phyloP scores from a whole-genome alignment of 1,284 basidiomycete genomes.

The Fereydounia khargensis region DNA sequence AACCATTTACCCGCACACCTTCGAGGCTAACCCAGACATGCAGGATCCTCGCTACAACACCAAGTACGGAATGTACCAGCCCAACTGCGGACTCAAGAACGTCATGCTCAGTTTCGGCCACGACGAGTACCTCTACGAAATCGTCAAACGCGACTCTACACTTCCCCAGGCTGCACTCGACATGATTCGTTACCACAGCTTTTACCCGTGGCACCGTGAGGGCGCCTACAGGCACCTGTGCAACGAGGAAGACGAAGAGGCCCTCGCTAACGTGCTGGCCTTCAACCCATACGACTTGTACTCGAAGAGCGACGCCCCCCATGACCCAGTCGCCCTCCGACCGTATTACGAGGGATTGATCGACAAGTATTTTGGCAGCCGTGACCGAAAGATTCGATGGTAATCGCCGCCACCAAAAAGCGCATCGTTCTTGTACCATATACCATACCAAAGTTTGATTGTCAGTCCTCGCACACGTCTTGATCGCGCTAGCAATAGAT shows the following conservation, averaged over 20 bases:
- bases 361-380: conserved; percentile 69
- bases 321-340: conserved; percentile 66
- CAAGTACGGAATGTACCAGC: conserved; percentile 78
- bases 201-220: conserved; percentile 69
- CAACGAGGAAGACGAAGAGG: conserved; percentile 16
- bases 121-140: conserved; percentile 62
- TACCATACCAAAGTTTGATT: too few species aligned
- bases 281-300: conserved; percentile 91
- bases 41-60: conserved; percentile 72
- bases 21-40: conserved; percentile 74
- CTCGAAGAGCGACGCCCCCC: conserved; percentile 76
- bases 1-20: conserved; percentile 72
- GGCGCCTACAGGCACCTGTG: conserved; percentile 35
- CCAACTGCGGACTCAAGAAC: conserved; percentile 80
- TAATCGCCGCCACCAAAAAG: neutral
- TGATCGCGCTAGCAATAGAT: too few species aligned
- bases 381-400: conserved; percentile 34
- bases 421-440: too few species aligned
- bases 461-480: too few species aligned
- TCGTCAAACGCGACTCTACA: conserved; percentile 54
- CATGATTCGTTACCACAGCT: conserved; percentile 91
- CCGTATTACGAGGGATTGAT: conserved; percentile 81
- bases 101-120: conserved; percentile 89
- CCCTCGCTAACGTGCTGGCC: conserved; percentile 57
- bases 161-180: conserved; percentile 78